Evolutionary conservation across 495 filamentous ascomycete genomes (phyloP).

Genomic region (Cercophora samala): DNA sequence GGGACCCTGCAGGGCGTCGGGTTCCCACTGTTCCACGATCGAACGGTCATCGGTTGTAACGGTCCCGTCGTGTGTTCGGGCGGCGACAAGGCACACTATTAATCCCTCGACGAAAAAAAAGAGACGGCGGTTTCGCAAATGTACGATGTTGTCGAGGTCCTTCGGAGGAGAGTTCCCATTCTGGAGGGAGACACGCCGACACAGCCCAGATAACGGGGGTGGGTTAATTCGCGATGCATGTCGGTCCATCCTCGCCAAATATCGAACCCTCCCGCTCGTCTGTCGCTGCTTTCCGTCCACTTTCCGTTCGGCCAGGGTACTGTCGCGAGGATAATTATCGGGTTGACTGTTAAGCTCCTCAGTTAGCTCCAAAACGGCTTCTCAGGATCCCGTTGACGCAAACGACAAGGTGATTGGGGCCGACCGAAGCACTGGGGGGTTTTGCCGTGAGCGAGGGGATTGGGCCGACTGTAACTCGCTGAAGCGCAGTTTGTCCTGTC

Average conservation of each 20-base stretch:
- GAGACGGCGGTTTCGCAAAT: slow-evolving; percentile 4
- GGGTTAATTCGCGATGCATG: background rate
- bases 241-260: background rate
- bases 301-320: background rate
- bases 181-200: background rate
- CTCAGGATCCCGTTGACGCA: background rate
- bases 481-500: background rate
- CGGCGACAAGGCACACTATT: background rate
- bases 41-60: slow-evolving; percentile 3
- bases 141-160: background rate
- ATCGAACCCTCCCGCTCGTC: background rate
- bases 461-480: background rate
- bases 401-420: background rate
- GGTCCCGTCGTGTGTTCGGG: too few species aligned
- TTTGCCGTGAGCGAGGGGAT: slow-evolving; percentile 1
- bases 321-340: too few species aligned
- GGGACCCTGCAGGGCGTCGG: background rate
- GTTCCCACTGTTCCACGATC: slow-evolving; percentile 4
- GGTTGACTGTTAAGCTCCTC: background rate
- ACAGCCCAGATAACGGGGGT: too few species aligned
- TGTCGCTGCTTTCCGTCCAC: background rate
- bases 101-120: background rate
- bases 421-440: background rate
- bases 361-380: background rate
- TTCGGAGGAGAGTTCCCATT: background rate